Percentiles rank a stretch among this genome's conserved stretches.
phyloP scores from a whole-genome alignment of 805 yeast genomes.

The Scheffersomyces ergatensis region DNA sequence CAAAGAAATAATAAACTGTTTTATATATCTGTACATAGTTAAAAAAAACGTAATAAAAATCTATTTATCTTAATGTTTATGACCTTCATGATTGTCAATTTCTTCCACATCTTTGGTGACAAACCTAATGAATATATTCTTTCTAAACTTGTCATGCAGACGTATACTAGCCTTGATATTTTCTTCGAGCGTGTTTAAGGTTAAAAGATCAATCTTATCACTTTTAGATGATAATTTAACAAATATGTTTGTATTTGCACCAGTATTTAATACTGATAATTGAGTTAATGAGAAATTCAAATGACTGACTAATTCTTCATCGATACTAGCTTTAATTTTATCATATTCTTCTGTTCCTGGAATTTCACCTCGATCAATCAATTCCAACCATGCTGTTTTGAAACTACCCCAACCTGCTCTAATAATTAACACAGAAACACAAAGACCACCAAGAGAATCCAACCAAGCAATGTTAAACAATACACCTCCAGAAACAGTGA shows the following conservation, averaged over 20 bases:
- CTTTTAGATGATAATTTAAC: slow-evolving; percentile 25
- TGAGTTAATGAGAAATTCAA: slow-evolving; percentile 33
- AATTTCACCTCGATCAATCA: slow-evolving; percentile 70
- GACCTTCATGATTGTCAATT: neutral
- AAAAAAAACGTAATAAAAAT: neutral
- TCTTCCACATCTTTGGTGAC: slow-evolving; percentile 1
- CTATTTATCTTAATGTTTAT: neutral
- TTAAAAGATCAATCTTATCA: slow-evolving; percentile 23
- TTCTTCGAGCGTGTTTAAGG: slow-evolving; percentile 29
- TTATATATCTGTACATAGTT: neutral
- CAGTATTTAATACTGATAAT: slow-evolving; percentile 51
- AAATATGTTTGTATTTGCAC: slow-evolving; percentile 51
- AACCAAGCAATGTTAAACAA: slow-evolving; percentile 76
- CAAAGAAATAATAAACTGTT: neutral
- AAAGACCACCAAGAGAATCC: slow-evolving; percentile 88
- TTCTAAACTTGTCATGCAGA: slow-evolving; percentile 39
- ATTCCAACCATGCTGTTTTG: slow-evolving; percentile 65
- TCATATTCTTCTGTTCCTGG: slow-evolving; percentile 48
- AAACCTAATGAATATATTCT: slow-evolving; percentile 40
- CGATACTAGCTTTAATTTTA: slow-evolving; percentile 38
- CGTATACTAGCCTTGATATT: slow-evolving; percentile 33
- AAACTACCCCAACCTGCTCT: slow-evolving; percentile 83
- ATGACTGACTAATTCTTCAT: slow-evolving; percentile 21
- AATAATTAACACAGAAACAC: slow-evolving; percentile 79
- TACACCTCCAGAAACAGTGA: slow-evolving; percentile 84